Conservation (phyloP, 441 rosid genomes). For the Isatis lusitanica region DNA sequence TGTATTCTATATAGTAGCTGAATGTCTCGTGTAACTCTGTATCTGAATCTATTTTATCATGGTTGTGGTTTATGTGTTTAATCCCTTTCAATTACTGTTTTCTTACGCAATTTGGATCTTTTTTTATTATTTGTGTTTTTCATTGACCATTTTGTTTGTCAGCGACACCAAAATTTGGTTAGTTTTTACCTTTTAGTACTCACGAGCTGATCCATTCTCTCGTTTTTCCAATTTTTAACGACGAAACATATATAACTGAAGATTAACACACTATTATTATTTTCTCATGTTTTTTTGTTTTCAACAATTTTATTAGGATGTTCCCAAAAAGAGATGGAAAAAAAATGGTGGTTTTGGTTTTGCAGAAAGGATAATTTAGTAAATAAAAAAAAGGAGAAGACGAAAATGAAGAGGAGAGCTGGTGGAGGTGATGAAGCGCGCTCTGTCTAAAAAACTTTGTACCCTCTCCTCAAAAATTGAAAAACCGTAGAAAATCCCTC, state of each 20-base stretch:
- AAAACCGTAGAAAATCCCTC: conserved; percentile 18
- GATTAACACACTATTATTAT: neutral
- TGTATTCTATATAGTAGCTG: neutral
- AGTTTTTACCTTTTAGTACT: no score
- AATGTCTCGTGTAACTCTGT: neutral
- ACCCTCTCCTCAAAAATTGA: conserved; percentile 13
- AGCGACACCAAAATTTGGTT: neutral
- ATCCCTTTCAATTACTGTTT: neutral
- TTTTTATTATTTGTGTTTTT: neutral
- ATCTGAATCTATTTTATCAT: neutral
- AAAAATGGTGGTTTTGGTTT: neutral
- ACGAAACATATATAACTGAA: neutral
- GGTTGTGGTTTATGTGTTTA: neutral
- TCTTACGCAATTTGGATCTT: neutral
- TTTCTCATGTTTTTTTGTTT: neutral
- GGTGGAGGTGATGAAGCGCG: conserved; percentile 29
- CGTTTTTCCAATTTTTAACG: neutral
- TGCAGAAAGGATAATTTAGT: neutral
- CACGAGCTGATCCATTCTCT: neutral
- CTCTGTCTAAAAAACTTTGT: conserved; percentile 16
- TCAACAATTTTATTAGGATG: neutral
- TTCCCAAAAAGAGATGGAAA: neutral
- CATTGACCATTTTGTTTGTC: neutral
- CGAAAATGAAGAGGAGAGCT: neutral
- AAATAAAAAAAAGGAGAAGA: conserved; percentile 9